Conservation (phyloP, 2,329 filamentous ascomycete genomes). For the Coleophoma crateriformis region DNA sequence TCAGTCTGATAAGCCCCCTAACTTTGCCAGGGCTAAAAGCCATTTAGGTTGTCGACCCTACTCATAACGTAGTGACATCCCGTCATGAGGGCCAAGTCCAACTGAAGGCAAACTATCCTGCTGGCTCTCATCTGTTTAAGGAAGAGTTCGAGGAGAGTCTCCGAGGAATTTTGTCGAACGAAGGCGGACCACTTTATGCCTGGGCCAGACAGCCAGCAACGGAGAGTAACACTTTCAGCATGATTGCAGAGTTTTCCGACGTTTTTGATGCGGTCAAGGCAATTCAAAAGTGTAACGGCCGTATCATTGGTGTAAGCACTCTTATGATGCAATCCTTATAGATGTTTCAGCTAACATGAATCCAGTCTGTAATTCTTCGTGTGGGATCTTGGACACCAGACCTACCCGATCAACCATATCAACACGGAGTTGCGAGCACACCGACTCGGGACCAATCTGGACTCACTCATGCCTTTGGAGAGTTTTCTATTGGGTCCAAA, state of each 20-base stretch:
- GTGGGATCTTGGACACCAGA: too few relatives aligned
- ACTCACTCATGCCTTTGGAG: too few relatives aligned
- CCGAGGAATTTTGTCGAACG: conserved; percentile 34
- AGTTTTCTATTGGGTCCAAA: too few relatives aligned
- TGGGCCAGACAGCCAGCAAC: conserved; percentile 37
- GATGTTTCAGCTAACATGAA: too few relatives aligned
- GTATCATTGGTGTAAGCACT: conserved; percentile 19
- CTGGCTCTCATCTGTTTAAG: conserved; percentile 12
- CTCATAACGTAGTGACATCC: conserved; percentile 18
- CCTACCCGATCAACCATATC: too few relatives aligned
- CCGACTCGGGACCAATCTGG: too few relatives aligned
- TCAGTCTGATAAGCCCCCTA: background rate
- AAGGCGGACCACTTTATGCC: conserved; percentile 45
- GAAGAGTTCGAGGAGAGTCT: conserved; percentile 33
- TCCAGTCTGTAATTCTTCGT: too few relatives aligned
- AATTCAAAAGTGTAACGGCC: conserved; percentile 33
- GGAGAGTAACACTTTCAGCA: conserved; percentile 37
- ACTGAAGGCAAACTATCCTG: conserved; percentile 37
- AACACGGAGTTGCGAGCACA: too few relatives aligned
- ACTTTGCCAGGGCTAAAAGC: too few relatives aligned
- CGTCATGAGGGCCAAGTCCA: conserved; percentile 49
- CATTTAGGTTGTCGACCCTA: conserved; percentile 23
- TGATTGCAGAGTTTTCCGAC: conserved; percentile 49
- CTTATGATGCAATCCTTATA: background rate
- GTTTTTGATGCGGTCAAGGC: conserved; percentile 36